Conservation (phyloP, 441 rosid species). For the Pelargonium citronellum region DNA sequence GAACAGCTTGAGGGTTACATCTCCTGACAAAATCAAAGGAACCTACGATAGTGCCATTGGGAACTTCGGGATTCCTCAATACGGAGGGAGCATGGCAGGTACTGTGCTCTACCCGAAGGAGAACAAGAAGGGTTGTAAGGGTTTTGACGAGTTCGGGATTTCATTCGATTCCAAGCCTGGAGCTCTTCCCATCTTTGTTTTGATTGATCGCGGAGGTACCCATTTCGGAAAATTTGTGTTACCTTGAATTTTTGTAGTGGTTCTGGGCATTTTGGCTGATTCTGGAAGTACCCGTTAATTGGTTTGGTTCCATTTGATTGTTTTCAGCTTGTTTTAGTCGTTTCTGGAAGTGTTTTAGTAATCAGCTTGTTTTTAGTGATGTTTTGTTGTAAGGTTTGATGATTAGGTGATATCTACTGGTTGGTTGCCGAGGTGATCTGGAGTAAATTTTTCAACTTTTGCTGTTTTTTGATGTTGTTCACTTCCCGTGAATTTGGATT, state of each 20-base stretch:
- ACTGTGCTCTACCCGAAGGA: constrained; percentile 66
- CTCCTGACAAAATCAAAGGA: constrained; percentile 89
- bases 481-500: background rate
- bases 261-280: background rate
- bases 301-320: background rate
- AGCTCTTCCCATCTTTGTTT: constrained; percentile 70
- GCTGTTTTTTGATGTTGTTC: background rate
- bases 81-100: constrained; percentile 98
- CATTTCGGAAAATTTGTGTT: background rate
- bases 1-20: constrained; percentile 80
- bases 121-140: constrained; percentile 73
- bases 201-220: constrained; percentile 94
- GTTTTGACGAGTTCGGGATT: constrained; percentile 55
- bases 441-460: background rate
- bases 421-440: background rate
- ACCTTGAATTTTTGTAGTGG: background rate
- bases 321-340: background rate
- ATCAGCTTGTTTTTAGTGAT: background rate
- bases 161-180: constrained; percentile 77
- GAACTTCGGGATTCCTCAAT: constrained; percentile 95
- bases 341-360: background rate
- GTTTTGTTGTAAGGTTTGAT: background rate
- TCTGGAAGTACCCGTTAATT: background rate
- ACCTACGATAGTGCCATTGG: constrained; percentile 89
- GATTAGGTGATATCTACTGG: background rate